Percentiles rank a stretch among this genome's conserved stretches.
Evolutionary conservation across 768 basidiomycete genomes (phyloP).

Genomic region (Xerocomus spinulosus): DNA sequence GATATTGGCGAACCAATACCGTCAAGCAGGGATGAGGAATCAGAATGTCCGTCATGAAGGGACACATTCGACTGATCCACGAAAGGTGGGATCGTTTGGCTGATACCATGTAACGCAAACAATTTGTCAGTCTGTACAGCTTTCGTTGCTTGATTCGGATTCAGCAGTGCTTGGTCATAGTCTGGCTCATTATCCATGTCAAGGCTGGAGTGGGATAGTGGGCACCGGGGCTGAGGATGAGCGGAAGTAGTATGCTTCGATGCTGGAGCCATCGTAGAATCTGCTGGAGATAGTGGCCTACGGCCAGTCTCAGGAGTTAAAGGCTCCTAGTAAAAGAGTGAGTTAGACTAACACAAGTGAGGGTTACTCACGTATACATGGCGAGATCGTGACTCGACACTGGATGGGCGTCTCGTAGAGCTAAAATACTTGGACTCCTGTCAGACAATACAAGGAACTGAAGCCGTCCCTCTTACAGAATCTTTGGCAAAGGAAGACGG

Average conservation of each 20-base stretch:
- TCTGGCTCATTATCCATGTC: conserved; percentile 45
- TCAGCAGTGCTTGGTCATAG: conserved; percentile 27
- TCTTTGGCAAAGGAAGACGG: conserved; percentile 43
- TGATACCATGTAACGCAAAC: conserved; percentile 27
- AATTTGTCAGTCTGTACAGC: conserved; percentile 65
- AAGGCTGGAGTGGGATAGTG: conserved; percentile 29
- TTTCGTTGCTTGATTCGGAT: conserved; percentile 49
- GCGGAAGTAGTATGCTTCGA: conserved; percentile 24
- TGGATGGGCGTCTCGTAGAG: conserved; percentile 31
- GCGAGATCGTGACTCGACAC: conserved; percentile 32
- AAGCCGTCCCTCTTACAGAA: conserved; percentile 36
- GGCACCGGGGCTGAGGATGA: conserved; percentile 24
- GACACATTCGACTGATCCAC: conserved; percentile 40
- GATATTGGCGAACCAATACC: conserved; percentile 47
- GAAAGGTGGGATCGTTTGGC: conserved; percentile 33
- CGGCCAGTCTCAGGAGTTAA: conserved; percentile 43
- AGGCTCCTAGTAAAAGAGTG: conserved; percentile 33
- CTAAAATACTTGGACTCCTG: conserved; percentile 21
- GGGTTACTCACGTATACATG: conserved; percentile 32
- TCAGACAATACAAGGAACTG: conserved; percentile 25
- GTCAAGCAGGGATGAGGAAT: conserved; percentile 68
- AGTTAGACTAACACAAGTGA: conserved; percentile 3
- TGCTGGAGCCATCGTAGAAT: conserved; percentile 27
- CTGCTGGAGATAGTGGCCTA: conserved; percentile 40
- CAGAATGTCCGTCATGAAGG: conserved; percentile 60